Percentiles rank a stretch among this genome's conserved stretches.
Evolutionary conservation across 768 basidiomycete species (phyloP).

Genomic region (Saitozyma sp.): DNA sequence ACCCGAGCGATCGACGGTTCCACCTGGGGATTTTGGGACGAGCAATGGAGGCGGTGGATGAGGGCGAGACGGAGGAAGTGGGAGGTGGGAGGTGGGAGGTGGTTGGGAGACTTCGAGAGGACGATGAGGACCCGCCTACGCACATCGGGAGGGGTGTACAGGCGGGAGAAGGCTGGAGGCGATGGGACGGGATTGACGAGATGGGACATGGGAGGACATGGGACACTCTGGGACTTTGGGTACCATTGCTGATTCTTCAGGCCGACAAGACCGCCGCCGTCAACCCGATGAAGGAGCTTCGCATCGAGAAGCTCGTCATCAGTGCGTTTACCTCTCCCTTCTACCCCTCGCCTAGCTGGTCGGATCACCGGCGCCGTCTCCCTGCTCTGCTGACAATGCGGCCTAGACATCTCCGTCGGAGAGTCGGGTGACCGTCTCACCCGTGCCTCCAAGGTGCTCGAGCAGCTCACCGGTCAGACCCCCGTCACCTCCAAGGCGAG

Average conservation of each 20-base stretch:
- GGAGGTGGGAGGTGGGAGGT: no score
- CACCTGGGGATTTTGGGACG: not conserved
- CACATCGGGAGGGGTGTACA: no score
- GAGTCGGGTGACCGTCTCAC: conserved; percentile 99
- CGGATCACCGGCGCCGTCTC: not conserved
- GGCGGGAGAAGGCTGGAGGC: no score
- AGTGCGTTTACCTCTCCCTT: conserved; percentile 60
- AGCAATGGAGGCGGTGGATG: not conserved
- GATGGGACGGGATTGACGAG: no score
- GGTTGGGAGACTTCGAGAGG: no score
- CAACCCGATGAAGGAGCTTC: conserved; percentile 94
- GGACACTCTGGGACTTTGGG: not conserved
- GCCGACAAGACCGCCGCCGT: conserved; percentile 54
- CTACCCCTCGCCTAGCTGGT: not conserved
- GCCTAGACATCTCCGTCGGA: conserved; percentile 95
- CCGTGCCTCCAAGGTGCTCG: conserved; percentile 97
- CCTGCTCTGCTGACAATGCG: not conserved
- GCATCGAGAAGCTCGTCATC: conserved; percentile 98
- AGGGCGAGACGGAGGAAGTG: no score
- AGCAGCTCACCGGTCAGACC: conserved; percentile 98
- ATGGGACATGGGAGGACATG: conserved; percentile 1
- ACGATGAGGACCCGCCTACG: no score
- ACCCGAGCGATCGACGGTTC: not conserved
- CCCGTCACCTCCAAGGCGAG: conserved; percentile 99
- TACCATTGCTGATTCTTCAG: conserved; percentile 29